Percentiles rank a stretch among this genome's conserved stretches.
phyloP scores from a whole-genome alignment of 1,284 basidiomycete genomes.

The Mycena citricolor region DNA sequence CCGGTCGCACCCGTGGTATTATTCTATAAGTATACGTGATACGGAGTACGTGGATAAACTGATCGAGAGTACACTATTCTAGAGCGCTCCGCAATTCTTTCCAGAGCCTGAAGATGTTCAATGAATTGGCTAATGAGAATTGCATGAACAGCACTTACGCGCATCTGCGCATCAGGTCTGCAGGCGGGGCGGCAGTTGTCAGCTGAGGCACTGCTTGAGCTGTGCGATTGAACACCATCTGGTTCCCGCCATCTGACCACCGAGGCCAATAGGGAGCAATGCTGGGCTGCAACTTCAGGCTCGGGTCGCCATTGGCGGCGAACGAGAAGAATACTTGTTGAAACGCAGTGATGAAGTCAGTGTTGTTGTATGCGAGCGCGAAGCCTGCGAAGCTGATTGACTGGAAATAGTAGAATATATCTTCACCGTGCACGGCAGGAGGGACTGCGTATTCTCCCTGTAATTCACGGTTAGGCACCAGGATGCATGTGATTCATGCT shows the following conservation, averaged over 20 bases:
- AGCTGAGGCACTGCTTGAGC: constrained; percentile 7
- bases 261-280: constrained; percentile 20
- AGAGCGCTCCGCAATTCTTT: too few species aligned
- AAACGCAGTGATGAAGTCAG: constrained; percentile 10
- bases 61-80: too few species aligned
- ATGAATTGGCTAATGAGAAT: too few species aligned
- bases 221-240: constrained; percentile 8
- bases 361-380: constrained; percentile 12
- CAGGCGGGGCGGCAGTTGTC: too few species aligned
- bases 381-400: constrained; percentile 12
- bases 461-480: not conserved
- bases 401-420: constrained; percentile 17
- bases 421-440: constrained; percentile 24
- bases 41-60: too few species aligned
- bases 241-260: constrained; percentile 11
- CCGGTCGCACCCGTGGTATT: too few species aligned
- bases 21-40: too few species aligned
- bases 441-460: constrained; percentile 23
- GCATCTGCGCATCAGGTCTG: too few species aligned
- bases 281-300: not conserved
- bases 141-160: too few species aligned
- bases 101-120: too few species aligned
- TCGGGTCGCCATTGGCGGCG: not conserved
- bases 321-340: not conserved
- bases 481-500: constrained; percentile 7